Evolutionary conservation across 163 green algal genomes (phyloP).

Genomic region (Trebouxia gelatinosa): DNA sequence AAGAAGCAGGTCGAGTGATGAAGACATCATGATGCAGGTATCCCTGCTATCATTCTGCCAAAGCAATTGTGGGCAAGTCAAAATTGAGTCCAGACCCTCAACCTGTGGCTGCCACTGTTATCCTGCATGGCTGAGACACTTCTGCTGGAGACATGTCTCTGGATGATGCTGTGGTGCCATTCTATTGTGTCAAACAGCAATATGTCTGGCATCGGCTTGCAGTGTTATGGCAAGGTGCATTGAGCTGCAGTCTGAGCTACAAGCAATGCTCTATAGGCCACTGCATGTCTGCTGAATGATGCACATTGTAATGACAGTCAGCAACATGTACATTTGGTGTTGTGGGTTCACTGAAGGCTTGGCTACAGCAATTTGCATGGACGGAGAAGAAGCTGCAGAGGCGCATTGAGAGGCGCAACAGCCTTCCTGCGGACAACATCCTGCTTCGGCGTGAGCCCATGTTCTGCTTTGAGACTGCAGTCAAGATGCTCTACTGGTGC

Average conservation of each 20-base stretch:
- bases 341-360: conserved; percentile 25
- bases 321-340: no score
- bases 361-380: conserved; percentile 66
- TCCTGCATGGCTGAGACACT: not conserved
- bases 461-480: conserved; percentile 55
- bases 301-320: no score
- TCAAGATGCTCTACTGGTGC: conserved; percentile 50
- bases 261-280: no score
- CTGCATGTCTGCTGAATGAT: no score
- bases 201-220: not conserved
- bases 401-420: not conserved
- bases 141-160: not conserved
- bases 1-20: not conserved
- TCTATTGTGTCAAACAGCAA: not conserved
- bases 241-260: no score
- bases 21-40: not conserved
- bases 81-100: not conserved
- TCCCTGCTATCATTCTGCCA: not conserved
- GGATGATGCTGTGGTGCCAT: not conserved
- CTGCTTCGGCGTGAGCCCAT: conserved; percentile 46
- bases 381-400: conserved; percentile 35
- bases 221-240: no score
- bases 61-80: not conserved
- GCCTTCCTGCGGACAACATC: not conserved
- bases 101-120: not conserved